These are phyloP conservation scores for Chamaecyparis obtusa DNA, from an alignment of 75 land plant genomes.

Conservation along the genomic window DNA sequence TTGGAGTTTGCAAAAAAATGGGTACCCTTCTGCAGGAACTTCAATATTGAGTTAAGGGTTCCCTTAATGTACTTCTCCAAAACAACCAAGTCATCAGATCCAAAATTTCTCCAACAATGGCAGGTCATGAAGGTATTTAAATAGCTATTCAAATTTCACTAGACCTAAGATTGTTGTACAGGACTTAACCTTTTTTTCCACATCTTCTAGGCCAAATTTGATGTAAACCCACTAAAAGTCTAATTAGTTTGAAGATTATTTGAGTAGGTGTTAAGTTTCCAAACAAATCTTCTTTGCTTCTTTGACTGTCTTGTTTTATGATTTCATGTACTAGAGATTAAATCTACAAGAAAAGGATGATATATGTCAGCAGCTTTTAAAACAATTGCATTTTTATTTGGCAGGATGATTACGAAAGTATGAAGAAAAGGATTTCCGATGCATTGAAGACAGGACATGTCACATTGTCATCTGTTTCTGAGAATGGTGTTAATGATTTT, in stretches of 20 bases:
- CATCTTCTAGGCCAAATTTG: not conserved
- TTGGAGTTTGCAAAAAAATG: slow-evolving; percentile 7
- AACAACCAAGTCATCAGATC: not conserved
- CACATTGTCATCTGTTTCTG: not conserved
- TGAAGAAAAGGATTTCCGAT: not conserved
- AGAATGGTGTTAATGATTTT: not conserved
- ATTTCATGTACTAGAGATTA: too few species aligned
- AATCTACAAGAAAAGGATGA: too few species aligned
- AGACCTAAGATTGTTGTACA: not conserved
- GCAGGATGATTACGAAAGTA: not conserved
- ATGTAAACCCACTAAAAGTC: too few species aligned
- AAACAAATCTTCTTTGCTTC: too few species aligned
- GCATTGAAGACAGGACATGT: slow-evolving; percentile 8
- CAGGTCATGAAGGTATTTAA: not conserved
- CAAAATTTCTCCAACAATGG: not conserved
- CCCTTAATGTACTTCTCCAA: slow-evolving; percentile 7
- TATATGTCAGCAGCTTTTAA: not conserved
- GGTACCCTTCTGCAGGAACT: slow-evolving; percentile 12
- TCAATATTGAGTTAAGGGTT: not conserved
- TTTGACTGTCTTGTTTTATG: too few species aligned
- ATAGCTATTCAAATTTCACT: not conserved
- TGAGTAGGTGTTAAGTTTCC: too few species aligned
- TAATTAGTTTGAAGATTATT: too few species aligned
- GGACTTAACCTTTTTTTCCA: not conserved
- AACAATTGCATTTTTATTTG: not conserved